Conservation (phyloP, 129 eudicot species). For the Saussurea involucrata region DNA sequence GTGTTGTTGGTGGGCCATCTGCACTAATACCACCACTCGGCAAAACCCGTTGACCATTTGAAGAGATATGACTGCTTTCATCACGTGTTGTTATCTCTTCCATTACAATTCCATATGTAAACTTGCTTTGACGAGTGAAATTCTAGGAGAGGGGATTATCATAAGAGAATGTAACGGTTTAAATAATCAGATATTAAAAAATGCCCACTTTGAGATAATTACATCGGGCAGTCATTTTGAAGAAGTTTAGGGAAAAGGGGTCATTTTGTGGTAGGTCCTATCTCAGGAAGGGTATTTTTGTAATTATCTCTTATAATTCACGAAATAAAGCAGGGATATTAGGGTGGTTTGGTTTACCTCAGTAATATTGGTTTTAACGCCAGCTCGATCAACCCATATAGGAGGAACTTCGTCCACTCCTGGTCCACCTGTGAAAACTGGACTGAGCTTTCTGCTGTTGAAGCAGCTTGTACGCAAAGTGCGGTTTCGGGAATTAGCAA, state of each 20-base stretch:
- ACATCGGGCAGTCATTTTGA: neutral
- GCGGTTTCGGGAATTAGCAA: conserved; percentile 75
- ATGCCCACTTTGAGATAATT: neutral
- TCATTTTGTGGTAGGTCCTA: neutral
- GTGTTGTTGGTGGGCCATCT: conserved; percentile 94
- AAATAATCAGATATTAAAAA: neutral
- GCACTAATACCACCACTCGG: conserved; percentile 83
- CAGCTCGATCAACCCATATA: conserved; percentile 96
- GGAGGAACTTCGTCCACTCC: conserved; percentile 94
- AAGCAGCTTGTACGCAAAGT: conserved; percentile 80
- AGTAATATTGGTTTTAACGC: conserved; percentile 83
- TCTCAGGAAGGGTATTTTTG: neutral
- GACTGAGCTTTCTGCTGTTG: conserved; percentile 91
- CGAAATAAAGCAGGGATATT: neutral
- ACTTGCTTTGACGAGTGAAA: conserved; percentile 94
- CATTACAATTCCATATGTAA: conserved; percentile 84
- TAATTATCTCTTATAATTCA: neutral
- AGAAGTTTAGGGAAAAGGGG: neutral
- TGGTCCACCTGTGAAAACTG: conserved; percentile 99
- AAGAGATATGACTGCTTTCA: conserved; percentile 82
- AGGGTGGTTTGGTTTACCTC: conserved; percentile 49
- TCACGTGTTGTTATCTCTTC: conserved; percentile 95
- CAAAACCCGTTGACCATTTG: conserved; percentile 67
- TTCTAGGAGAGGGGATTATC: conserved; percentile 38
- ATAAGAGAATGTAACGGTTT: neutral